These are phyloP conservation scores for Suhomyces tanzawaensis DNA, from an alignment of 805 yeast species.

Conservation along the genomic window DNA sequence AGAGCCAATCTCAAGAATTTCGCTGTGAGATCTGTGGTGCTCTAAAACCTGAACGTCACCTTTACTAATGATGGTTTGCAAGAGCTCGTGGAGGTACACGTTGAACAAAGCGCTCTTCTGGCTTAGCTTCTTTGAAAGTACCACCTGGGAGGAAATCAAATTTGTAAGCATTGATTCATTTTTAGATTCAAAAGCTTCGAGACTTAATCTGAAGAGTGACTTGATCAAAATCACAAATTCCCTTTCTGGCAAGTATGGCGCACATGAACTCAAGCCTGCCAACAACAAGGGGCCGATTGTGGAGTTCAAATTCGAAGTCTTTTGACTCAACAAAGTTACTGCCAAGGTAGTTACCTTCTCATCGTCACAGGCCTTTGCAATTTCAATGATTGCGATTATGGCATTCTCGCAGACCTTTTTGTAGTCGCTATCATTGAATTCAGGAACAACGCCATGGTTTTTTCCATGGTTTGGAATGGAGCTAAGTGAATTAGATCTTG, in stretches of 20 bases:
- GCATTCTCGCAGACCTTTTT: conserved; percentile 58
- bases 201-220: conserved; percentile 51
- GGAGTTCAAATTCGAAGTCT: conserved; percentile 49
- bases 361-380: conserved; percentile 66
- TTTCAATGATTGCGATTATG: conserved; percentile 61
- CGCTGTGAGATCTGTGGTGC: conserved; percentile 76
- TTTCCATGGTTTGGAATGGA: conserved; percentile 1
- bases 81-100: conserved; percentile 61
- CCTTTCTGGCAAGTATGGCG: conserved; percentile 57
- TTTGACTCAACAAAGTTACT: conserved; percentile 79
- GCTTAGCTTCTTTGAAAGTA: conserved; percentile 44
- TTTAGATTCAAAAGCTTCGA: conserved; percentile 42
- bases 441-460: conserved; percentile 4
- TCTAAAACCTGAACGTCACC: conserved; percentile 78
- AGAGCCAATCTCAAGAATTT: conserved; percentile 66
- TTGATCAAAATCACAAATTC: conserved; percentile 66
- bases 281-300: conserved; percentile 56
- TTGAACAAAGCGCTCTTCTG: conserved; percentile 41
- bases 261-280: conserved; percentile 60
- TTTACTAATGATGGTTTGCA: conserved; percentile 63
- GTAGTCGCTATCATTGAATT: conserved; percentile 33
- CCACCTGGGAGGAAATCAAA: conserved; percentile 50
- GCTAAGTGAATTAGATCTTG: conserved; percentile 11
- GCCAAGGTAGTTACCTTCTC: conserved; percentile 73
- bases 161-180: conserved; percentile 37